Percentiles rank a stretch among this genome's conserved stretches.
phyloP scores from a whole-genome alignment of 768 basidiomycete genomes.

The Suillus ampliporus region DNA sequence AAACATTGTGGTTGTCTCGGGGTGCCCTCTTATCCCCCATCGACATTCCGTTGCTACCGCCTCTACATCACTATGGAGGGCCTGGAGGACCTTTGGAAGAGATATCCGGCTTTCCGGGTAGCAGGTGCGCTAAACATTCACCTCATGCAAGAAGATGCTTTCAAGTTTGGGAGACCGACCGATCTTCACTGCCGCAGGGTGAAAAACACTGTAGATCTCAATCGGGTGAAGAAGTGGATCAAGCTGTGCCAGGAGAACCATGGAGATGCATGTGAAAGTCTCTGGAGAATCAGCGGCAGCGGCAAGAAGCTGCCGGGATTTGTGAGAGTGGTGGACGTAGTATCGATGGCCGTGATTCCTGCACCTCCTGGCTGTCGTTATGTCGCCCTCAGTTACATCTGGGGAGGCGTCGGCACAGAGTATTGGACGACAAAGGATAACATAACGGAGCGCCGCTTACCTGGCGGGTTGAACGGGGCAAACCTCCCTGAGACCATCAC shows the following conservation, averaged over 20 bases:
- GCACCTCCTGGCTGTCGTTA: constrained; percentile 29
- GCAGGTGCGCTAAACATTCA: constrained; percentile 5
- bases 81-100: background rate
- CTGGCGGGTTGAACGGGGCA: constrained; percentile 2
- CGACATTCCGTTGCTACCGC: constrained; percentile 8
- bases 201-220: constrained; percentile 8
- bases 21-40: background rate
- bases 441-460: background rate
- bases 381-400: constrained; percentile 30
- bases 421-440: constrained; percentile 14
- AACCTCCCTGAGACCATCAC: constrained; percentile 27
- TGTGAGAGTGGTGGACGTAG: constrained; percentile 12
- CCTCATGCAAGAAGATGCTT: constrained; percentile 12
- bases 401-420: constrained; percentile 18
- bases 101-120: background rate
- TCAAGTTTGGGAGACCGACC: constrained; percentile 7
- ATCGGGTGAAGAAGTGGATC: constrained; percentile 11
- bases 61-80: constrained; percentile 3
- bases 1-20: background rate
- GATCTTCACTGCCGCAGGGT: constrained; percentile 14
- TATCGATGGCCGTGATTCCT: constrained; percentile 11
- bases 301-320: constrained; percentile 4
- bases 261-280: constrained; percentile 3
- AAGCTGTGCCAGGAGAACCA: constrained; percentile 7
- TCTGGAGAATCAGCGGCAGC: background rate